phyloP scores from a whole-genome alignment of 169 alveolate species.

The Theileria parva region DNA sequence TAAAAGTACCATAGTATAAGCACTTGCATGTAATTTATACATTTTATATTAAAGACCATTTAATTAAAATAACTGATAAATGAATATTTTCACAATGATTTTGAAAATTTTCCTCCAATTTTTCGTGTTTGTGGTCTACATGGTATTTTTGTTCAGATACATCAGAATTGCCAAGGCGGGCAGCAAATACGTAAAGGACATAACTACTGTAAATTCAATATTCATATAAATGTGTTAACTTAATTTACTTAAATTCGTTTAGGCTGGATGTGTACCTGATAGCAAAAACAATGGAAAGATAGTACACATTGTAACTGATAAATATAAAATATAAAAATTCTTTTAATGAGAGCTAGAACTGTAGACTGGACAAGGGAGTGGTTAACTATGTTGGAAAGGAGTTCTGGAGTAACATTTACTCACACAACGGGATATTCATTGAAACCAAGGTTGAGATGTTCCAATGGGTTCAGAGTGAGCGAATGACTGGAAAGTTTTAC shows the following conservation, averaged over 20 bases:
- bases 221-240: too few relatives aligned
- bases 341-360: slow-evolving; percentile 46
- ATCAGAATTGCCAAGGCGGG: neutral
- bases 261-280: slow-evolving; percentile 61
- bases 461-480: slow-evolving; percentile 69
- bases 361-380: slow-evolving; percentile 66
- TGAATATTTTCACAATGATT: neutral
- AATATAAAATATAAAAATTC: neutral
- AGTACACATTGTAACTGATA: slow-evolving; percentile 49
- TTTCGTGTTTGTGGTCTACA: neutral
- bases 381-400: slow-evolving; percentile 74
- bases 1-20: neutral
- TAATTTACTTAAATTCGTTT: neutral
- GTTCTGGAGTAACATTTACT: slow-evolving; percentile 76
- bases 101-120: slow-evolving; percentile 2
- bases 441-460: slow-evolving; percentile 77
- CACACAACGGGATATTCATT: slow-evolving; percentile 74
- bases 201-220: neutral
- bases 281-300: slow-evolving; percentile 26
- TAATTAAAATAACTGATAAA: neutral
- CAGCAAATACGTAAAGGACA: neutral
- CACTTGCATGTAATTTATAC: neutral
- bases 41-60: neutral
- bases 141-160: slow-evolving; percentile 5
- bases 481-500: slow-evolving; percentile 43